A percentile compares a stretch with the other conserved stretches of the same genome.
Evolutionary conservation across 176 grass and related monocot genomes (phyloP).

Genomic region (Ensete glaucum): DNA sequence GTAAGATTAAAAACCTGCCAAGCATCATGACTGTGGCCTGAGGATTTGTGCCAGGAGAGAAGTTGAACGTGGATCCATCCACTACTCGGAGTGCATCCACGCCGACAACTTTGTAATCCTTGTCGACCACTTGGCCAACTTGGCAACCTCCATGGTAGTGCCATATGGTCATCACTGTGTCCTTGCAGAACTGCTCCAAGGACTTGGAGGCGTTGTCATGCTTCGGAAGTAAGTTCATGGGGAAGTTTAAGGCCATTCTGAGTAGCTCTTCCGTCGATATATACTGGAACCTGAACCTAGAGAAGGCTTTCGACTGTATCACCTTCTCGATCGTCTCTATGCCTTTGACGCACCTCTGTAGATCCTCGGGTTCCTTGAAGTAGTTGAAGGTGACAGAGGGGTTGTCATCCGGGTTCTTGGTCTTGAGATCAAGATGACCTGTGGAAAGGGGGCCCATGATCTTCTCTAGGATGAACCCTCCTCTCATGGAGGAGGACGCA

Average conservation of each 20-base stretch:
- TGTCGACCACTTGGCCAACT: conserved; percentile 3
- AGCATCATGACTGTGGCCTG: conserved; percentile 16
- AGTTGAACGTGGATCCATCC: conserved; percentile 4
- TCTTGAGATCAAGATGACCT: conserved; percentile 48
- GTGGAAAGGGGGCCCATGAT: conserved; percentile 53
- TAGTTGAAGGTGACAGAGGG: conserved; percentile 89
- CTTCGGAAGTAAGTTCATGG: background rate
- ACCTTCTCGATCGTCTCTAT: conserved; percentile 49
- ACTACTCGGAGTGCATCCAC: background rate
- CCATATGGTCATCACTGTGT: conserved; percentile 6
- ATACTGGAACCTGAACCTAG: background rate
- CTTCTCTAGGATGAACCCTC: conserved; percentile 76
- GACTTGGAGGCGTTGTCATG: background rate
- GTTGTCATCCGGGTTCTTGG: conserved; percentile 46
- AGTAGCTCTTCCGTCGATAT: background rate
- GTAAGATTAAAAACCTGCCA: background rate
- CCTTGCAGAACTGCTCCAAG: conserved; percentile 11
- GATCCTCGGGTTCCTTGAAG: conserved; percentile 60
- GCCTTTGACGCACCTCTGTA: conserved; percentile 47
- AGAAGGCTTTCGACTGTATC: conserved; percentile 9
- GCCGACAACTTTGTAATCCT: conserved; percentile 3
- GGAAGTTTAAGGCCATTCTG: background rate
- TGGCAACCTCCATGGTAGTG: conserved; percentile 11
- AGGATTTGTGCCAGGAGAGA: conserved; percentile 9
- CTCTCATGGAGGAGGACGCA: conserved; percentile 13